Evolutionary conservation across 805 yeast species (phyloP), one percentile per base, ranked within the genome.

Genomic region (Nakazawaea sp.): DNA sequence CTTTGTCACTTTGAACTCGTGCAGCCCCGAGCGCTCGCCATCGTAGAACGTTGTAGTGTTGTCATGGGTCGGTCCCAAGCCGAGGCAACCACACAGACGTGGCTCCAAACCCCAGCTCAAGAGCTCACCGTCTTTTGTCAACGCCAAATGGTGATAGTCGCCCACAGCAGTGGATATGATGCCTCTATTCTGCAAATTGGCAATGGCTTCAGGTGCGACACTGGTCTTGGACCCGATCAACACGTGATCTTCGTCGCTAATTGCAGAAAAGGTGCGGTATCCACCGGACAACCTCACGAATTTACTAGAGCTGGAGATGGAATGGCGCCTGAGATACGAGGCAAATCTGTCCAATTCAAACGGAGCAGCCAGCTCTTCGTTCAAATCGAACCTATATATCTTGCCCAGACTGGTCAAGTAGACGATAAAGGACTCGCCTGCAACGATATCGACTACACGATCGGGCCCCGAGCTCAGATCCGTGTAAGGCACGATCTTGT

Each of bases 91-190:
- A 52, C 85, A 78, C 4, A 50, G 42, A 25, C 61, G 59, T 6
- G 78, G 66, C 48, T 83, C 90, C 11, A 65, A 36, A 0, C 92
- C 92, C 90, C 89, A 82, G 4, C 78, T 59, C 41, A 66, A 65
- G 13, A 81, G 43, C 3, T 70, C 63, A 0, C 92, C 92, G 13
- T 62, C 59, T 31, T 62, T 61, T 3, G 77, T 62, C n/a, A 83
- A 57, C 0, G 85, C 90, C 32, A 83, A 48, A 21, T 53, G 64
- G 51, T 84, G 94, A 49, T 81, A 76, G 52, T 84, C 92, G 2
- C 90, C 94, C 36, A 78, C 70, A 1, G 73, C 77, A 2, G 82
- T 59, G 3, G 79, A 68, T 5, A 75, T 64, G 21, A 81, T 66
- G 1, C 65, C 64, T 18, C 53, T 63, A 5, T 68, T 56, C 45